Conservation (phyloP, 139 green algal species). For the Nannochloris sp. region DNA sequence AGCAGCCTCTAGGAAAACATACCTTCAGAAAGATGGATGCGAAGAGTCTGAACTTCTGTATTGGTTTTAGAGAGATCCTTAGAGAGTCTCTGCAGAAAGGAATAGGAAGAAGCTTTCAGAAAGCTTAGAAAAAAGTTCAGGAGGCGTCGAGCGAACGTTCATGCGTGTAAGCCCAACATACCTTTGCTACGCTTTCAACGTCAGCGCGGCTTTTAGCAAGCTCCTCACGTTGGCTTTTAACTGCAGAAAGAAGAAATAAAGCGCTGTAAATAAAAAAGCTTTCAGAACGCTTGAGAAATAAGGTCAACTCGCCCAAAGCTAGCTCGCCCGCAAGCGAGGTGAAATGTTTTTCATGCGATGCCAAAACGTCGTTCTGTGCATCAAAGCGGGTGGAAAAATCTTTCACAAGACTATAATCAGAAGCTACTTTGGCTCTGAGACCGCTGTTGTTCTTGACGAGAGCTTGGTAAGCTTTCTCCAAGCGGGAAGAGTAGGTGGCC, state of each 20-base stretch:
- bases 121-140: neutral
- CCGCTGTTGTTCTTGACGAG: neutral
- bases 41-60: neutral
- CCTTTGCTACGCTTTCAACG: neutral
- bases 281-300: too few relatives aligned
- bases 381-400: neutral
- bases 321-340: neutral
- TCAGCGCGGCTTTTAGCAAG: neutral
- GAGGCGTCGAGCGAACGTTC: too few relatives aligned
- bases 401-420: neutral
- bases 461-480: conserved; percentile 16
- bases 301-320: too few relatives aligned
- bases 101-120: neutral
- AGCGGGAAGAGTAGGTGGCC: neutral
- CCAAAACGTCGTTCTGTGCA: neutral
- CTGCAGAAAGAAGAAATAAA: neutral
- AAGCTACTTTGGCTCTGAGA: neutral
- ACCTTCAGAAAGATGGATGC: neutral
- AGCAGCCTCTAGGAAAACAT: too few relatives aligned
- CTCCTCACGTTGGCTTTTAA: neutral
- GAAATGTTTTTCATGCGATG: neutral
- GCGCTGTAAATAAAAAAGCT: too few relatives aligned
- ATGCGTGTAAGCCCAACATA: too few relatives aligned
- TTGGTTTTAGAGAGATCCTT: neutral
- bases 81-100: too few relatives aligned